Percentiles rank a stretch among this genome's conserved stretches.
Evolutionary conservation across 2,329 filamentous ascomycete species (phyloP).

Genomic region (Pseudopithomyces chartarum): DNA sequence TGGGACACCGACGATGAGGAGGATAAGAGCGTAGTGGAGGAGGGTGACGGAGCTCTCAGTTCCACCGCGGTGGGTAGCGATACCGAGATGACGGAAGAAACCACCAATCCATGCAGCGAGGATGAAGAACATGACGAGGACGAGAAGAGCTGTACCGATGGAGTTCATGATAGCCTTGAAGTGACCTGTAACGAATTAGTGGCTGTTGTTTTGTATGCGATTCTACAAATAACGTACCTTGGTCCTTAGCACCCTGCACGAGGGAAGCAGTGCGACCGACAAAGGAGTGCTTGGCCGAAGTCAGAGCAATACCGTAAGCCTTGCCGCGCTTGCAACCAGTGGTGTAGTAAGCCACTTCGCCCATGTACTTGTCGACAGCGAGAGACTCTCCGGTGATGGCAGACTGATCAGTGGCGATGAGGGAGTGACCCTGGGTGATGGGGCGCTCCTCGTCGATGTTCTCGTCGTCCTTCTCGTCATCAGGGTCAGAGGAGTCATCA

Average conservation of each 20-base stretch:
- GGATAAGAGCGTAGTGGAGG: constrained; percentile 52
- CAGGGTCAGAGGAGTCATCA: constrained; percentile 62
- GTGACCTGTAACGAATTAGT: constrained; percentile 47
- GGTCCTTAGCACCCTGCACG: constrained; percentile 75
- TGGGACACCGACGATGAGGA: constrained; percentile 78
- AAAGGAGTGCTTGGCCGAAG: constrained; percentile 73
- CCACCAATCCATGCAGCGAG: constrained; percentile 76
- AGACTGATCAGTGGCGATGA: constrained; percentile 77
- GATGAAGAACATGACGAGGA: constrained; percentile 79
- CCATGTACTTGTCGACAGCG: constrained; percentile 79
- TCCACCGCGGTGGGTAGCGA: constrained; percentile 62
- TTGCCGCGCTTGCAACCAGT: constrained; percentile 83
- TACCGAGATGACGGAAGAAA: constrained; percentile 73
- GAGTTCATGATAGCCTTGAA: constrained; percentile 86
- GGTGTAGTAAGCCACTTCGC: constrained; percentile 76
- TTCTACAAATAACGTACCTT: constrained; percentile 52
- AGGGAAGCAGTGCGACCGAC: constrained; percentile 76
- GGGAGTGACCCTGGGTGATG: constrained; percentile 66
- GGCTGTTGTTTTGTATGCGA: background rate
- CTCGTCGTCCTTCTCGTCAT: constrained; percentile 65
- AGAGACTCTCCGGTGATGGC: constrained; percentile 82
- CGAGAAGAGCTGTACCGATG: constrained; percentile 74
- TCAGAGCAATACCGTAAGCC: constrained; percentile 70
- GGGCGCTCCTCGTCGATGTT: constrained; percentile 59
- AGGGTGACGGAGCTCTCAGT: constrained; percentile 61